phyloP scores from a whole-genome alignment of 2,329 filamentous ascomycete genomes.

The Diaporthe longicolla region DNA sequence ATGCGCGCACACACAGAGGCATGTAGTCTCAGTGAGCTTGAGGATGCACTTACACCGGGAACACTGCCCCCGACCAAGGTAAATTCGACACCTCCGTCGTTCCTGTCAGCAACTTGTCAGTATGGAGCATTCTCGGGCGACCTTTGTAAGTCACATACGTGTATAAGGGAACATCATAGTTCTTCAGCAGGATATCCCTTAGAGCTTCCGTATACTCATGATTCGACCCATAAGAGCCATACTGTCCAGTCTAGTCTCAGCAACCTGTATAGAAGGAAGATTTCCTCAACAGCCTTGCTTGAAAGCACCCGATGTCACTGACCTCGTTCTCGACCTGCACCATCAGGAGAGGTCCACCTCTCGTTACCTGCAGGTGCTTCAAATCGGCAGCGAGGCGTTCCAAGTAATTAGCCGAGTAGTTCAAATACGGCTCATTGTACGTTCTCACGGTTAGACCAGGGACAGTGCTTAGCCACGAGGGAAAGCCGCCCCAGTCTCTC shows the following conservation, averaged over 20 bases:
- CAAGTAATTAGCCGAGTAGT: slow-evolving; percentile 55
- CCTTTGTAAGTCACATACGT: slow-evolving; percentile 49
- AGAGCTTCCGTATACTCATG: slow-evolving; percentile 59
- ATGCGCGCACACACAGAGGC: no score
- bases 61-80: slow-evolving; percentile 60
- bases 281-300: not conserved
- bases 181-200: slow-evolving; percentile 56
- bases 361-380: slow-evolving; percentile 53
- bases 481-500: slow-evolving; percentile 64
- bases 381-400: slow-evolving; percentile 56
- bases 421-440: slow-evolving; percentile 57
- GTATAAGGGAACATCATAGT: slow-evolving; percentile 61
- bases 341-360: slow-evolving; percentile 64
- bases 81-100: slow-evolving; percentile 61
- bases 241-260: slow-evolving; percentile 44
- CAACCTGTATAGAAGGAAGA: no score
- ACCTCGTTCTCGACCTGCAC: slow-evolving; percentile 64
- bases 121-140: not conserved
- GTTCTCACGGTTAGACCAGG: slow-evolving; percentile 58
- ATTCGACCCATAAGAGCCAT: slow-evolving; percentile 62
- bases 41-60: slow-evolving; percentile 48
- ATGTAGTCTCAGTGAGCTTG: not conserved
- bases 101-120: slow-evolving; percentile 44
- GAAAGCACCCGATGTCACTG: not conserved
- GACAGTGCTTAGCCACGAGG: slow-evolving; percentile 59